Evolutionary conservation across 2,329 filamentous ascomycete species (phyloP).

Genomic region (Paraphoma chrysanthemicola): DNA sequence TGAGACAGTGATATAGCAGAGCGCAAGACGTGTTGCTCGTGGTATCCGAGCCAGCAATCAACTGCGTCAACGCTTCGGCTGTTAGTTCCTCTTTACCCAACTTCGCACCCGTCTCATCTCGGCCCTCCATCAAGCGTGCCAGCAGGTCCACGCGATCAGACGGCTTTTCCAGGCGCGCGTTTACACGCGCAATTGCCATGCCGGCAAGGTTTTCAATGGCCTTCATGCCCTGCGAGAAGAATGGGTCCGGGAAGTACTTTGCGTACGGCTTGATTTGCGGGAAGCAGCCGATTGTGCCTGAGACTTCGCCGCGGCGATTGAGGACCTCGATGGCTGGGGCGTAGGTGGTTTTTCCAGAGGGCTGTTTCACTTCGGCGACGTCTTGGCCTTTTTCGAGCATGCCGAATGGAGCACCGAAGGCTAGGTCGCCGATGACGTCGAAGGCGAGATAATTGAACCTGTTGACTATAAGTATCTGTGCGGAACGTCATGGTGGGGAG

Average conservation of each 20-base stretch:
- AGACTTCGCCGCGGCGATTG: constrained; percentile 87
- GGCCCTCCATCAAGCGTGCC: constrained; percentile 82
- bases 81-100: constrained; percentile 82
- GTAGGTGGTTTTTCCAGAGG: constrained; percentile 55
- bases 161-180: constrained; percentile 67
- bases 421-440: constrained; percentile 64
- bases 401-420: constrained; percentile 79
- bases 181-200: constrained; percentile 85
- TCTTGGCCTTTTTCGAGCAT: constrained; percentile 82
- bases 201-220: constrained; percentile 83
- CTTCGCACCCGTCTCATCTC: constrained; percentile 78
- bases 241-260: constrained; percentile 79
- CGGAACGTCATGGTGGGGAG: not conserved
- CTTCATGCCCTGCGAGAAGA: constrained; percentile 75
- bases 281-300: constrained; percentile 76
- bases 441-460: constrained; percentile 72
- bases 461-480: not conserved
- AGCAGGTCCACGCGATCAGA: constrained; percentile 79
- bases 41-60: constrained; percentile 81
- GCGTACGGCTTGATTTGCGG: constrained; percentile 81
- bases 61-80: constrained; percentile 86
- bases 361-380: constrained; percentile 71
- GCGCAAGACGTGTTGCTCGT: constrained; percentile 84
- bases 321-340: constrained; percentile 85
- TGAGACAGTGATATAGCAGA: constrained; percentile 76